Evolutionary conservation across 2,329 filamentous ascomycete species (phyloP), one percentile per base, ranked within the genome.

Genomic region (Trichophyton rubrum): DNA sequence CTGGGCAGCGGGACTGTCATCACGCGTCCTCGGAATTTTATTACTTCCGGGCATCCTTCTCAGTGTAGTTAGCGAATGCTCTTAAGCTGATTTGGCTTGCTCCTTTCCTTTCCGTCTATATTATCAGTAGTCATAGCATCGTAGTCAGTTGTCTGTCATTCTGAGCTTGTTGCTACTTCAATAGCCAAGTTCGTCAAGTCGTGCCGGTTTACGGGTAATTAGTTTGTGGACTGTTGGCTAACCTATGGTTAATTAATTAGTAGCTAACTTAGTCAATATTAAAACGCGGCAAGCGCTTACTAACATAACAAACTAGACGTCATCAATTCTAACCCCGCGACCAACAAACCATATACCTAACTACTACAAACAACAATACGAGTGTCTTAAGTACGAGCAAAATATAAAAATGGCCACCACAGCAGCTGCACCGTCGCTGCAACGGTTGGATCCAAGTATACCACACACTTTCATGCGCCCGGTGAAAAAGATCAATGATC

Each of bases 401-500:
- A n/a, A 33, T 35, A 13, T 35, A 20, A 55, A 27, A 33, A 55
- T 55, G 51, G 15, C 13, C 5, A 55, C 51, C 2, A 15, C 30
- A 15, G 8, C 45, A 64, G 24, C 57, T 15, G n/a, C 20, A 67
- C 70, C 70, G 61, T 75, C 83, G 47, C 68, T 78, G 9, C 65
- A 71, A 24, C 67, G 63, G 15, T 74, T 88, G 56, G 78, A 83
- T 68, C 68, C 73, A 17, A 70, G 73, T 17, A 64, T 69, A 20
- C 71, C 78, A 8, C 82, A 84, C 69, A 69, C 65, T 35, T 96
- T 96, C 73, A 70, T 78, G 59, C 76, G 77, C 47, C 93, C 93
- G 0, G 70, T 72, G 61, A 99, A 97, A 74, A 80, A 80, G 68
- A 99, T 99, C 75, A 81, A 95, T 74, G 88, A 93, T 68, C 86